phyloP scores from a whole-genome alignment of 2,329 filamentous ascomycete species.

The Sphaerulina musiva region DNA sequence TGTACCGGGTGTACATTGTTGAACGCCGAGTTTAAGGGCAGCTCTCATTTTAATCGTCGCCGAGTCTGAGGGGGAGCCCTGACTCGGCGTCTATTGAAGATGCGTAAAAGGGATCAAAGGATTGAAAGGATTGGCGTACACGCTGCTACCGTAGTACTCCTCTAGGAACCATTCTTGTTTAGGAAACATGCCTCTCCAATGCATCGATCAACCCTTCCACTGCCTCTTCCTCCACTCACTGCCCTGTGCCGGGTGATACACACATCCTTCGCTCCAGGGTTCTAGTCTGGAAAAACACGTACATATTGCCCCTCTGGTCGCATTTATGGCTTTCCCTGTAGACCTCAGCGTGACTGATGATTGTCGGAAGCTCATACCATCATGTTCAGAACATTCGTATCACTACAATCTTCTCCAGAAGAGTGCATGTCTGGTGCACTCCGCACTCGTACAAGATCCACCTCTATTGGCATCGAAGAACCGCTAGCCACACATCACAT shows the following conservation, averaged over 20 bases:
- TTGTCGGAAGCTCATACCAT: background rate
- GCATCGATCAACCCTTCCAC: background rate
- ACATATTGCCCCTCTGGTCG: background rate
- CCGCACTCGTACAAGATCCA: background rate
- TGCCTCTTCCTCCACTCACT: background rate
- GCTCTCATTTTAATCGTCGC: no score
- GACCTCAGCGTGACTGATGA: background rate
- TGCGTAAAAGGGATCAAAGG: no score
- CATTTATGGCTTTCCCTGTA: background rate
- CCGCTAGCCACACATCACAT: conserved; percentile 4
- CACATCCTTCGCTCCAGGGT: background rate
- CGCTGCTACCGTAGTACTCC: no score
- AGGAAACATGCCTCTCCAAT: background rate
- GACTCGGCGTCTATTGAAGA: no score
- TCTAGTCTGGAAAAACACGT: background rate
- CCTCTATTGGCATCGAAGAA: background rate
- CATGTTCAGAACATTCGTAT: background rate
- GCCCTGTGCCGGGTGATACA: background rate
- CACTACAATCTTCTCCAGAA: background rate
- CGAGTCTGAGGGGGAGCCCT: no score
- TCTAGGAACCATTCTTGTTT: no score
- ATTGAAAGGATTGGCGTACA: no score
- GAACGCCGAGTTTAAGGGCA: no score
- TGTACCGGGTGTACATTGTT: no score
- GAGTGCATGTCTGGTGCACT: background rate